Evolutionary conservation across 441 rosid species (phyloP), one percentile per base, ranked within the genome.

Genomic region (Bocquillonia castaneifolia): DNA sequence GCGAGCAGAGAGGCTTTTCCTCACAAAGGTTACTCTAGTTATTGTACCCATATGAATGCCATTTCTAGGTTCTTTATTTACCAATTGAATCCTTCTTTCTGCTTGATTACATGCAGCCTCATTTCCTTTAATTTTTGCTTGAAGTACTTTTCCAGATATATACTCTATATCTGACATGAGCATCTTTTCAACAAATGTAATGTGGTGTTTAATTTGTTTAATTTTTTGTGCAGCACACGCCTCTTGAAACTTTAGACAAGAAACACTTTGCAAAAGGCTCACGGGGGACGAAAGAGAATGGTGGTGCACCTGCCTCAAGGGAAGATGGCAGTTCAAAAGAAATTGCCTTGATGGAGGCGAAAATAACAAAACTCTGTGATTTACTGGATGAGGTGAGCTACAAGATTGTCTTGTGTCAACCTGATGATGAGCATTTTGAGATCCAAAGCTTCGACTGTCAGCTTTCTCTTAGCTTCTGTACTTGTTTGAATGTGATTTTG

Each of bases 1-100:
- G 83, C 96, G 97, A 32, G 98, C 96, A 3, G 97, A 95, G 84
- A 84, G 98, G 82, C 96, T 95, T 73, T 88, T 95, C 78, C 90
- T 92, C 59, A 87, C 93, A 34, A 92, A 95, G 98, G 97, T 92
- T 67, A 22, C 28, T 34, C 66, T 65, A 50, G 29, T 60, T 66
- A 40, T 34, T 47, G 42, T 45, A 48, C 40, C 18, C 36, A 29
- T 32, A 23, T 25, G 22, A 9, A 54, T 15, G 22, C 29, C 47
- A 12, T n/a, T 2, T 15, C 12, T 14, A 14, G 1, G 52, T 22
- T n/a, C 5, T 51, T 50, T 17, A 63, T 39, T 55, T 39, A 62
- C 17, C 25, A 34, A n/a, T 31, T 22, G 29, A 40, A 42, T 55
- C 34, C 54, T 57, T 70, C 39, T 32, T 5, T 29, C 37, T 5